Evolutionary conservation across 2,329 filamentous ascomycete species (phyloP).

Genomic region (Neonectria coccinea): DNA sequence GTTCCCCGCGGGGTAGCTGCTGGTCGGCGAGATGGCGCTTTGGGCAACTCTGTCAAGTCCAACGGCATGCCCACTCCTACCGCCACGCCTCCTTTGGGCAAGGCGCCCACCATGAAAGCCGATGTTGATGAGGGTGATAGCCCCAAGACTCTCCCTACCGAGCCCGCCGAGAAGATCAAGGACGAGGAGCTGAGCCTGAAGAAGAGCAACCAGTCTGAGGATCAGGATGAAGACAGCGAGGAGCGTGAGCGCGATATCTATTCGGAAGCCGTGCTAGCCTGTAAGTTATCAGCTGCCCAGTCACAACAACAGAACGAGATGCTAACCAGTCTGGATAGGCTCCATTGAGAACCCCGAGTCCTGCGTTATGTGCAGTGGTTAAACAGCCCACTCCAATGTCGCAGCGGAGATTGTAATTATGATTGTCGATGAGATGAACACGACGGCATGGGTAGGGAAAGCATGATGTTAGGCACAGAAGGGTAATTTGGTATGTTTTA

Average conservation of each 20-base stretch:
- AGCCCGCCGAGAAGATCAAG: conserved; percentile 72
- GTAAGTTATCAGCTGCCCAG: conserved; percentile 64
- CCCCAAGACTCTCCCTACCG: conserved; percentile 80
- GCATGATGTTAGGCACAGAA: conserved; percentile 36
- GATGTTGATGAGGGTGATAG: conserved; percentile 82
- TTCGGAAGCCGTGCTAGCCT: conserved; percentile 89
- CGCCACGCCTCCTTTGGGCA: conserved; percentile 74
- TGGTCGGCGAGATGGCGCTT: conserved; percentile 63
- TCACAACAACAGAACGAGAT: background rate
- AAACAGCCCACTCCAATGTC: conserved; percentile 44
- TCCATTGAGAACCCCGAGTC: conserved; percentile 97
- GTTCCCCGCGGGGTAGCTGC: conserved; percentile 76
- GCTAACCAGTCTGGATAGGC: conserved; percentile 63
- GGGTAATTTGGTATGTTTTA: conserved; percentile 40
- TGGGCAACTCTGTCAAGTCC: conserved; percentile 52
- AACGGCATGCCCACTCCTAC: conserved; percentile 78
- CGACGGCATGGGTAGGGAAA: conserved; percentile 43
- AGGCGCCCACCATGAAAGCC: conserved; percentile 78
- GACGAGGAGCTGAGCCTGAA: conserved; percentile 71
- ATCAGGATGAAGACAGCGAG: conserved; percentile 76
- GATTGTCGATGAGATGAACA: conserved; percentile 49
- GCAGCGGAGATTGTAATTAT: conserved; percentile 40
- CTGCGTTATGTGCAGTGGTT: conserved; percentile 98
- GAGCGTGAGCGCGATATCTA: conserved; percentile 93
- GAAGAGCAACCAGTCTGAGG: conserved; percentile 75